Conservation (phyloP, 768 basidiomycete genomes). For the Podaxis sp. region DNA sequence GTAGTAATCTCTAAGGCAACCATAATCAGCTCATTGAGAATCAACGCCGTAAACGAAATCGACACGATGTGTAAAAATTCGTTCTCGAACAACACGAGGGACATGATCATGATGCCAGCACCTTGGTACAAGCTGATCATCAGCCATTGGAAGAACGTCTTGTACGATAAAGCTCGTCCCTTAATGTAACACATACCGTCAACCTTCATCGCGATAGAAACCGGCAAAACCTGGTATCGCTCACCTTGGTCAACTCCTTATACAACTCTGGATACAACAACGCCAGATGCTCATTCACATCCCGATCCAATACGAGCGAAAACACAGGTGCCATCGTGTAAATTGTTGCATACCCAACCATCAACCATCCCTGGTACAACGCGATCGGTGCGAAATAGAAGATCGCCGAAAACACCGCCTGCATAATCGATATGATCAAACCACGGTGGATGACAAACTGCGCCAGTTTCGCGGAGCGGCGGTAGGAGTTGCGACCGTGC, state of each 20-base stretch:
- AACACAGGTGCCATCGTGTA: slow-evolving; percentile 99
- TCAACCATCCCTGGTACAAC: slow-evolving; percentile 96
- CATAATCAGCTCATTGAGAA: slow-evolving; percentile 98
- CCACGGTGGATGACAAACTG: slow-evolving; percentile 99
- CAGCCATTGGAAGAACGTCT: slow-evolving; percentile 98
- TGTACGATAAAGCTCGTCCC: slow-evolving; percentile 94
- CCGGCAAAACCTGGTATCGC: slow-evolving; percentile 15
- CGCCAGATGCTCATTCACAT: slow-evolving; percentile 94
- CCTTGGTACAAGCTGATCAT: slow-evolving; percentile 99
- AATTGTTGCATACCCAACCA: slow-evolving; percentile 94
- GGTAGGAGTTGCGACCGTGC: slow-evolving; percentile 99
- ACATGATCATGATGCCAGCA: slow-evolving; percentile 99
- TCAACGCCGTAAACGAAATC: slow-evolving; percentile 94
- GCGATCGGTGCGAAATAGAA: slow-evolving; percentile 97
- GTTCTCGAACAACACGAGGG: slow-evolving; percentile 92
- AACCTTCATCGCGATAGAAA: background rate
- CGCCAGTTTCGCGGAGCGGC: slow-evolving; percentile 94
- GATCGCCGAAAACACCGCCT: slow-evolving; percentile 92
- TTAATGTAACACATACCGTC: slow-evolving; percentile 28
- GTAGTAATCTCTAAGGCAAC: slow-evolving; percentile 97
- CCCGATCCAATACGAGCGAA: slow-evolving; percentile 92
- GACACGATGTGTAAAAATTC: slow-evolving; percentile 98
- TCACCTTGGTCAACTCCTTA: slow-evolving; percentile 94
- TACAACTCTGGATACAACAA: slow-evolving; percentile 96
- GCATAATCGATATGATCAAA: slow-evolving; percentile 96